These are phyloP conservation scores for Phytophthora uliginosa DNA, from an alignment of 352 stramenopile genomes.

Conservation along the genomic window DNA sequence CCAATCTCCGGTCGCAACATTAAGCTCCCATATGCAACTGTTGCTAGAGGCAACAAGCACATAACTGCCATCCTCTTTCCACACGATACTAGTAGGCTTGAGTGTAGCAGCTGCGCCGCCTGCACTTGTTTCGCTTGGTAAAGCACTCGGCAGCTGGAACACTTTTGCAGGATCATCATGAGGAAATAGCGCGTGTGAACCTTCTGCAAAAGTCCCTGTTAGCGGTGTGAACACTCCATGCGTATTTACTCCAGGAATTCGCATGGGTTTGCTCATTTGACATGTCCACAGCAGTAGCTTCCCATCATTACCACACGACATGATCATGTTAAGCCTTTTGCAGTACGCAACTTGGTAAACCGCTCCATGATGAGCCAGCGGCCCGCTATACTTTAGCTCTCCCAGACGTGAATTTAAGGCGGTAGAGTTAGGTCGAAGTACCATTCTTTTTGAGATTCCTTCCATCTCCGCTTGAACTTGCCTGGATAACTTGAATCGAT, in stretches of 20 bases:
- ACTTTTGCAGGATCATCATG: constrained; percentile 44
- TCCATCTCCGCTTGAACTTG: constrained; percentile 69
- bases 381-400: constrained; percentile 65
- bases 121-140: constrained; percentile 44
- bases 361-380: constrained; percentile 57
- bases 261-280: constrained; percentile 56
- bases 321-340: constrained; percentile 63
- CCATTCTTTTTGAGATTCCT: constrained; percentile 55
- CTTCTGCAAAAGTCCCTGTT: constrained; percentile 59
- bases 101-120: constrained; percentile 12
- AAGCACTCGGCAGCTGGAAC: constrained; percentile 48
- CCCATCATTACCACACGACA: constrained; percentile 62
- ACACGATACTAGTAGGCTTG: constrained; percentile 68
- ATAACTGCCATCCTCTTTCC: constrained; percentile 62
- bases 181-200: constrained; percentile 48
- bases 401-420: constrained; percentile 48
- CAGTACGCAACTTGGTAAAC: constrained; percentile 62
- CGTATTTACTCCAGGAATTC: constrained; percentile 68
- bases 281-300: constrained; percentile 68
- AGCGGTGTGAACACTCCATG: constrained; percentile 65
- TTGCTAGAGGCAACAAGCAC: constrained; percentile 63
- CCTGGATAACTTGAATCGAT: constrained; percentile 71
- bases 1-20: constrained; percentile 56
- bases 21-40: constrained; percentile 78
- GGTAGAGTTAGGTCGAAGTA: constrained; percentile 57